Conservation (phyloP, 1,284 basidiomycete genomes). For the Melampsora americana region DNA sequence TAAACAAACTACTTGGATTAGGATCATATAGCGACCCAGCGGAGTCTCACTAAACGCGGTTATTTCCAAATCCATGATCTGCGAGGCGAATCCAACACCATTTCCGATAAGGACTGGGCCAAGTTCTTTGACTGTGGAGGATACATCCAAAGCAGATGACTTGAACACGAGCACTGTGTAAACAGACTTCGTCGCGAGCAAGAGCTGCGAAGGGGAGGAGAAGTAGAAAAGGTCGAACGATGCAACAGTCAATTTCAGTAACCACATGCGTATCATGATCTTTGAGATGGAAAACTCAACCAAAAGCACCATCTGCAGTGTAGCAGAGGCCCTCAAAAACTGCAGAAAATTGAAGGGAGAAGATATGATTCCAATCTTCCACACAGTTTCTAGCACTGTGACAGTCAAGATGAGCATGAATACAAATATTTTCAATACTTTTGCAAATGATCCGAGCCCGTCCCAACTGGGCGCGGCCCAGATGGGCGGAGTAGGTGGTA, state of each 20-base stretch:
- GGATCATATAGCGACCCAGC: neutral
- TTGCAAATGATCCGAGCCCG: neutral
- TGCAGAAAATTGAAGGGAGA: neutral
- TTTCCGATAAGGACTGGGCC: conserved; percentile 3
- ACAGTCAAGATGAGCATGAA: neutral
- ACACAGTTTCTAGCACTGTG: neutral
- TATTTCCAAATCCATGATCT: conserved; percentile 5
- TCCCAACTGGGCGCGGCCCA: conserved; percentile 6
- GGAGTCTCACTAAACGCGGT: neutral
- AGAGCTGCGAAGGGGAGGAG: neutral
- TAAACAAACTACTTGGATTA: neutral
- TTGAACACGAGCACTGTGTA: neutral
- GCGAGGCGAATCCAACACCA: neutral
- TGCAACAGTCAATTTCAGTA: too few species aligned
- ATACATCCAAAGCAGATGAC: neutral
- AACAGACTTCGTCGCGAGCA: neutral
- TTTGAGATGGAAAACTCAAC: neutral
- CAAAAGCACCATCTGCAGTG: neutral
- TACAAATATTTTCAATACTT: conserved; percentile 1
- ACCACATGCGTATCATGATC: neutral
- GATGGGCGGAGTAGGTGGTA: neutral
- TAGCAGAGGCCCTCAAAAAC: neutral
- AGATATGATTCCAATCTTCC: conserved; percentile 2
- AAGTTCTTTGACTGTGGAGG: neutral
- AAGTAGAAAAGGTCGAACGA: neutral